Conservation (phyloP, 1,284 basidiomycete genomes). For the Coriolopsis trogii region DNA sequence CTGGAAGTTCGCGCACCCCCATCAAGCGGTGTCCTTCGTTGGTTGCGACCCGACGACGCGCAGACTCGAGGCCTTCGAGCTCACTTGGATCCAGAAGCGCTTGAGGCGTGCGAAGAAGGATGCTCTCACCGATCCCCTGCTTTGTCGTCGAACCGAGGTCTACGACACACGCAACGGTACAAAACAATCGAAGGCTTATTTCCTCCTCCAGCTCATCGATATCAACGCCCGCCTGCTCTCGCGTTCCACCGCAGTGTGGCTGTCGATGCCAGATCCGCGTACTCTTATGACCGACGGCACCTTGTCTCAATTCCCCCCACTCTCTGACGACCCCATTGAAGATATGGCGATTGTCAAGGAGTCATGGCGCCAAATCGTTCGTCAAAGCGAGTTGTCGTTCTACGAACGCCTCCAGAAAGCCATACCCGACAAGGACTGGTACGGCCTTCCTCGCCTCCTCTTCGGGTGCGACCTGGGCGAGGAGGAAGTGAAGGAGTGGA, state of each 20-base stretch:
- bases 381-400: conserved; percentile 6
- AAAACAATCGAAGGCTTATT: conserved; percentile 7
- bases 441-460: conserved; percentile 7
- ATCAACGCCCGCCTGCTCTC: conserved; percentile 16
- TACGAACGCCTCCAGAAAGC: conserved; percentile 1
- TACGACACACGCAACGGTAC: too few species aligned
- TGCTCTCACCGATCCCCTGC: too few species aligned
- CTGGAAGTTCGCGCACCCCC: conserved; percentile 21
- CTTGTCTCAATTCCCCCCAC: too few species aligned
- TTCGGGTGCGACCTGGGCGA: conserved; percentile 12
- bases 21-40: conserved; percentile 5
- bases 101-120: neutral
- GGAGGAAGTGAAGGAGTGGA: conserved; percentile 7
- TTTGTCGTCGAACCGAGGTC: too few species aligned
- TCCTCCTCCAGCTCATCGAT: conserved; percentile 6
- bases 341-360: conserved; percentile 16
- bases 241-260: conserved; percentile 16
- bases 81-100: neutral
- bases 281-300: neutral
- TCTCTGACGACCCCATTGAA: neutral
- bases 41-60: conserved; percentile 13
- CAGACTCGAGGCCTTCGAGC: neutral
- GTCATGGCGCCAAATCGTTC: conserved; percentile 16
- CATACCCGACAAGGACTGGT: conserved; percentile 1
- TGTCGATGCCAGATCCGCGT: conserved; percentile 10